phyloP scores from a whole-genome alignment of 148 eudicot species.

The Simmondsia chinensis region DNA sequence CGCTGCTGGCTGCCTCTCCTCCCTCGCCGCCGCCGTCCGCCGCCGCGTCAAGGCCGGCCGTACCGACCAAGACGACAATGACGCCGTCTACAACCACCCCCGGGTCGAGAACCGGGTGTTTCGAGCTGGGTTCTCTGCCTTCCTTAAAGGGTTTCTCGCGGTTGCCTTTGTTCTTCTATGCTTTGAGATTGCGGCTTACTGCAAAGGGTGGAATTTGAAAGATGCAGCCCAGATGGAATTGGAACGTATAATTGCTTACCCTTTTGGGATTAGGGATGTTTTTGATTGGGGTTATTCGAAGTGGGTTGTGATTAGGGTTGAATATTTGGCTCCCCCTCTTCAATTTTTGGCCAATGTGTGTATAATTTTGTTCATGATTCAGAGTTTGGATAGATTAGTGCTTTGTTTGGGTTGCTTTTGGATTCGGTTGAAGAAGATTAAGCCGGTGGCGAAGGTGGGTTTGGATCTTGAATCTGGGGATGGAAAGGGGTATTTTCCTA shows the following conservation, averaged over 20 bases:
- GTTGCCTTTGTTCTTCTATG: constrained; percentile 33
- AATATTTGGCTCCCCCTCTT: constrained; percentile 36
- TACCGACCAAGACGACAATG: constrained; percentile 37
- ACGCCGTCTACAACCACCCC: too few relatives aligned
- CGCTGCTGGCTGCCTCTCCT: constrained; percentile 43
- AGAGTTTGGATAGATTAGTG: constrained; percentile 38
- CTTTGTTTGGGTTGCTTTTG: constrained; percentile 53
- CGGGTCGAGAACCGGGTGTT: too few relatives aligned
- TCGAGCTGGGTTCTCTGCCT: too few relatives aligned
- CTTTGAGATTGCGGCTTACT: constrained; percentile 40
- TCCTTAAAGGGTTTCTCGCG: constrained; percentile 29
- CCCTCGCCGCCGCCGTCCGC: constrained; percentile 29
- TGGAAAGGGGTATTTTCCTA: constrained; percentile 30
- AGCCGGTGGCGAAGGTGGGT: constrained; percentile 27
- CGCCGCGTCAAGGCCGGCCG: constrained; percentile 31
- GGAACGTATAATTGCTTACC: too few relatives aligned
- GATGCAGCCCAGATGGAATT: constrained; percentile 30
- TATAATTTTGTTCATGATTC: constrained; percentile 42
- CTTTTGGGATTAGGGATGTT: too few relatives aligned
- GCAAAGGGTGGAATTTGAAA: constrained; percentile 35
- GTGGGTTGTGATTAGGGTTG: constrained; percentile 36
- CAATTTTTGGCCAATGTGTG: constrained; percentile 33
- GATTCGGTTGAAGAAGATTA: constrained; percentile 38
- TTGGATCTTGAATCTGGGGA: constrained; percentile 23
- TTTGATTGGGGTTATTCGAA: constrained; percentile 29